These are phyloP conservation scores for Aspergillus ustus DNA, from an alignment of 2,329 filamentous ascomycete species.

Conservation along the genomic window DNA sequence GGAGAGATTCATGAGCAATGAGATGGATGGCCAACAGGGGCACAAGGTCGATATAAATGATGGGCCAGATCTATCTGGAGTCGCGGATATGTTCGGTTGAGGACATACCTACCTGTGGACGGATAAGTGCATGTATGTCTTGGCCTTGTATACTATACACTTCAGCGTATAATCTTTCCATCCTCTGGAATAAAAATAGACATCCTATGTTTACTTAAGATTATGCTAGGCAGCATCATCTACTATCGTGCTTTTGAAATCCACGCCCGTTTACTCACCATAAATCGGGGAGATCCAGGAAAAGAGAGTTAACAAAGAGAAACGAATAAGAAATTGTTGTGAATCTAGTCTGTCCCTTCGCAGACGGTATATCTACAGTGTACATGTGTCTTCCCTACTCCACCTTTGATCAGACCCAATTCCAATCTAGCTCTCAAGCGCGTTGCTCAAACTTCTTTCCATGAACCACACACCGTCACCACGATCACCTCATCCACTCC, in stretches of 20 bases:
- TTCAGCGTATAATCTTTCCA: slow-evolving; percentile 8
- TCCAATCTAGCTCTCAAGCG: not conserved
- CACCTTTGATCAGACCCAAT: not conserved
- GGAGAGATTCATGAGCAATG: slow-evolving; percentile 49
- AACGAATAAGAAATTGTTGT: slow-evolving; percentile 25
- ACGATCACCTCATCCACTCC: not conserved
- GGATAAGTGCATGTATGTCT: not conserved
- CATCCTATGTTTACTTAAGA: slow-evolving; percentile 1
- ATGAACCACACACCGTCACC: not conserved
- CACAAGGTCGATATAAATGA: slow-evolving; percentile 50
- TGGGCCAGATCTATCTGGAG: slow-evolving; percentile 55
- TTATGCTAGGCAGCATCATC: slow-evolving; percentile 8
- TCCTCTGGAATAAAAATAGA: slow-evolving; percentile 11
- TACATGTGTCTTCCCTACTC: slow-evolving; percentile 20
- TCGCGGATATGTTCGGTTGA: slow-evolving; percentile 59
- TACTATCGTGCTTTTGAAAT: too few species aligned
- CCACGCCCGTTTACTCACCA: not conserved
- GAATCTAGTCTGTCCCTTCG: slow-evolving; percentile 31
- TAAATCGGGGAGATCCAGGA: not conserved
- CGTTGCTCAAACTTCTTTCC: not conserved
- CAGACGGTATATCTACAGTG: slow-evolving; percentile 42
- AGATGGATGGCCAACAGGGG: slow-evolving; percentile 48
- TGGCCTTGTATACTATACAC: slow-evolving; percentile 26
- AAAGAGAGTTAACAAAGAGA: slow-evolving; percentile 1
- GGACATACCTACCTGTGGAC: not conserved